Evolutionary conservation across 192 early-diverging fungal species (phyloP), one percentile per base, ranked within the genome.

Genomic region (Radiomyces spectabilis): DNA sequence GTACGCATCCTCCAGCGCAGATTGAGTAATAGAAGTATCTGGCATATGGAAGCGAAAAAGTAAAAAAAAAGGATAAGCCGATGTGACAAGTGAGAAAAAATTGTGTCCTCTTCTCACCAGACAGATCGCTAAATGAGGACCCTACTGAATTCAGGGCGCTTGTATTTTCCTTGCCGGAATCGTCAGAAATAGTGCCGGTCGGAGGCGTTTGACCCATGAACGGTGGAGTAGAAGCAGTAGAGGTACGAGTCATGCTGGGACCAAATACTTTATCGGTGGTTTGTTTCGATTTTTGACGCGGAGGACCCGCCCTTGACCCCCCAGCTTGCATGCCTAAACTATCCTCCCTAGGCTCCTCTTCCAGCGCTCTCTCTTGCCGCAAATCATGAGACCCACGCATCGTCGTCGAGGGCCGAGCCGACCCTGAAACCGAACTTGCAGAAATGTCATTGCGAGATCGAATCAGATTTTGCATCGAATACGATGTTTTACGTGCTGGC

Each of bases 1-100:
- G 49, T 66, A 74, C 0, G 78, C 78, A 55, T 75, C 75, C 37
- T 75, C 72, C 55, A 80, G 46, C 5, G 72, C 78, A 18, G 78
- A 80, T 34, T 70, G 72, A 1, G 78, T 80, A 2, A 80, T 68
- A 4, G 75, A 73, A 15, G 78, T 74, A 53, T 80, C 78, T 76
- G 13, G 13, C 13, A 8, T 35, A 8, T 35, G 5, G 5, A 8
- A 8, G 5, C 13, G 13, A 35, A 57, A 40, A 32, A 10, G 18
- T 16, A 38, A 35, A 42, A n/a, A 37, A 8, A 33, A 38, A 10
- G 22, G 0, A 5, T 46, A 19, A 16, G 21, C 4, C 12, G 2
- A 47, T 16, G 15, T 21, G 47, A 5, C n/a, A 46, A 44, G 31
- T 24, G 24, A 51, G 26, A 41, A 25, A 27, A n/a, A 25, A 27